These are phyloP conservation scores for Myxozyma kluyveri DNA, from an alignment of 805 yeast genomes.

Conservation along the genomic window DNA sequence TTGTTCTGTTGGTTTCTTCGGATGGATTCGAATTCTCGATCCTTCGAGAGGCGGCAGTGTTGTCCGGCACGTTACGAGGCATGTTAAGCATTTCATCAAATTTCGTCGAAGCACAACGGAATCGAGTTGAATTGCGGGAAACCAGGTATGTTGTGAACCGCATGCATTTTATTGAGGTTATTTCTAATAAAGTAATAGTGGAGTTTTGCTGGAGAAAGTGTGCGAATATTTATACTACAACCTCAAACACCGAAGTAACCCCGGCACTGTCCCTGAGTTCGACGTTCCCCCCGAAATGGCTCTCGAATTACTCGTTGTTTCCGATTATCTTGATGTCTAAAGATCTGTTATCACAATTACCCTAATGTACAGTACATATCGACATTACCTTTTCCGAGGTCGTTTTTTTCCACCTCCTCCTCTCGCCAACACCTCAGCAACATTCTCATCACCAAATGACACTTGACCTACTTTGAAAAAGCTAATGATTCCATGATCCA, in stretches of 20 bases:
- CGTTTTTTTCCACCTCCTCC: slow-evolving; percentile 1
- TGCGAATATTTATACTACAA: slow-evolving; percentile 82
- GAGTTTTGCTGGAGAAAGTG: slow-evolving; percentile 68
- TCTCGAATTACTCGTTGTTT: slow-evolving; percentile 83
- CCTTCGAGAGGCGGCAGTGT: slow-evolving; percentile 69
- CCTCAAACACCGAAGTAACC: slow-evolving; percentile 51
- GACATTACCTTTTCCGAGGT: background rate
- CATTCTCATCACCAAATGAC: slow-evolving; percentile 30
- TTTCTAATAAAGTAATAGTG: slow-evolving; percentile 43
- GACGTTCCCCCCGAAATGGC: slow-evolving; percentile 93
- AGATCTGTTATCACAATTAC: background rate
- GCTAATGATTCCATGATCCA: slow-evolving; percentile 73
- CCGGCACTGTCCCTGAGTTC: slow-evolving; percentile 69
- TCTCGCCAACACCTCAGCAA: slow-evolving; percentile 4
- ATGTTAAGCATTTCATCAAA: slow-evolving; percentile 49
- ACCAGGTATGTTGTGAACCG: slow-evolving; percentile 38
- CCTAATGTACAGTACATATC: too few species aligned
- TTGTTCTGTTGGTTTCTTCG: slow-evolving; percentile 66
- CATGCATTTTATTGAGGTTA: background rate
- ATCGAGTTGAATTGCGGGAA: slow-evolving; percentile 54
- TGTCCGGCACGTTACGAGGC: slow-evolving; percentile 61
- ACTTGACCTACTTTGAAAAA: slow-evolving; percentile 47
- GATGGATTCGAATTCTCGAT: slow-evolving; percentile 66
- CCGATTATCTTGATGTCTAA: slow-evolving; percentile 68
- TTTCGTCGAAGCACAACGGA: slow-evolving; percentile 60